A percentile compares a stretch with the other conserved stretches of the same genome.
phyloP scores from a whole-genome alignment of 495 filamentous ascomycete species.

The Tuber umbilicatum region DNA sequence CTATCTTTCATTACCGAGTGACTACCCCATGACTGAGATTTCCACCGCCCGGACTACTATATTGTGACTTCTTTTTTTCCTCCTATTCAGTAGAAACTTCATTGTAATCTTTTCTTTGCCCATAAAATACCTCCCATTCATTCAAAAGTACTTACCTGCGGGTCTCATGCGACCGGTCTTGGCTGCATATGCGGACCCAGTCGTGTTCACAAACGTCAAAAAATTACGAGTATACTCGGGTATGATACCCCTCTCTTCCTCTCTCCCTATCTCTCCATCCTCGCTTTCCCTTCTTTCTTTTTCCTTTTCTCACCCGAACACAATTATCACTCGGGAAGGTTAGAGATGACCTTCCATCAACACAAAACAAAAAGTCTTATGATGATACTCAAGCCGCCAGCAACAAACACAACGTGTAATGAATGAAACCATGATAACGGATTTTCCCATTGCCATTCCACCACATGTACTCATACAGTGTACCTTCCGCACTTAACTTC shows the following conservation, averaged over 20 bases:
- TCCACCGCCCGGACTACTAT: too few relatives aligned
- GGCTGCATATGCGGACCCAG: too few relatives aligned
- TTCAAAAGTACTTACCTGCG: too few relatives aligned
- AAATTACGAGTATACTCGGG: too few relatives aligned
- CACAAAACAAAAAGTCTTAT: background rate
- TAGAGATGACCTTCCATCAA: background rate
- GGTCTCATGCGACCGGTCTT: too few relatives aligned
- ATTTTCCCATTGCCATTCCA: background rate
- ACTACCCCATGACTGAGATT: too few relatives aligned
- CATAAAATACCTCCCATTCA: too few relatives aligned
- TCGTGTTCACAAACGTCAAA: too few relatives aligned
- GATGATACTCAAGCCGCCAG: background rate
- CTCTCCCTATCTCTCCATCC: background rate
- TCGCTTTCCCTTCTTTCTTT: background rate
- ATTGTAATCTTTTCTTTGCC: too few relatives aligned
- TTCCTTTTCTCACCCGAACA: background rate
- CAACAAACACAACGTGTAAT: constrained; percentile 1
- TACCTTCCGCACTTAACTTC: background rate
- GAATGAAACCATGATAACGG: background rate
- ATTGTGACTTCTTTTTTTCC: background rate
- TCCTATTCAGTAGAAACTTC: too few relatives aligned
- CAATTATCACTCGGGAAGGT: background rate
- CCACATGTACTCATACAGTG: background rate
- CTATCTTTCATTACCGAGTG: too few relatives aligned
- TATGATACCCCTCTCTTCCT: background rate